Evolutionary conservation across 2,329 filamentous ascomycete genomes (phyloP).

Genomic region (Sodiomyces alkalinus): DNA sequence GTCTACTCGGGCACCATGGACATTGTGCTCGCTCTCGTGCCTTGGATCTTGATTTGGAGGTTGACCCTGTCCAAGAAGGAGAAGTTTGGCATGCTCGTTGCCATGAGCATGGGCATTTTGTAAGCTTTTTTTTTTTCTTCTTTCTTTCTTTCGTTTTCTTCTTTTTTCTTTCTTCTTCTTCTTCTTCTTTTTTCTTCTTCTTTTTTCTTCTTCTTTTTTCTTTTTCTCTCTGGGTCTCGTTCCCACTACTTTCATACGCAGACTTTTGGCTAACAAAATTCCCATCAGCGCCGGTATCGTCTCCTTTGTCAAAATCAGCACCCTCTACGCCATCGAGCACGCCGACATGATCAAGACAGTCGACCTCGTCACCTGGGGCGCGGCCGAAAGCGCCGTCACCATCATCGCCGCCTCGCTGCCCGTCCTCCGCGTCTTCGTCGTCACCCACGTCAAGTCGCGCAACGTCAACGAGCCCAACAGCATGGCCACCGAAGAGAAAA

Average conservation of each 20-base stretch:
- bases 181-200: background rate
- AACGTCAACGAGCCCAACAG: conserved; percentile 1
- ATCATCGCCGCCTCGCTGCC: conserved; percentile 18
- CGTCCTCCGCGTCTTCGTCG: conserved; percentile 14
- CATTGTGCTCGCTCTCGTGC: conserved; percentile 22
- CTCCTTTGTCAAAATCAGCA: conserved; percentile 15
- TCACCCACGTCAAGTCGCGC: conserved; percentile 1
- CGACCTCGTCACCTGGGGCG: conserved; percentile 14
- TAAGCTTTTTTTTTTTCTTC: conserved; percentile 10
- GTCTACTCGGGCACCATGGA: conserved; percentile 21
- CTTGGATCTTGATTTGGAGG: conserved; percentile 24
- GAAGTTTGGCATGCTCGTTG: conserved; percentile 22
- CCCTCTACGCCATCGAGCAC: conserved; percentile 10
- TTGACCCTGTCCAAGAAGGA: conserved; percentile 23
- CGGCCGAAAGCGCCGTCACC: conserved; percentile 13
- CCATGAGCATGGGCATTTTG: conserved; percentile 28
- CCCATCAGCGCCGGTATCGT: conserved; percentile 15
- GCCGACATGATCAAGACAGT: conserved; percentile 10
- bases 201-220: background rate
- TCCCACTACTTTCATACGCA: background rate
- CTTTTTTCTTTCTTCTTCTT: background rate
- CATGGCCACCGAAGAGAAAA: conserved; percentile 5
- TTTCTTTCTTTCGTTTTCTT: background rate
- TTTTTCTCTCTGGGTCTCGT: background rate
- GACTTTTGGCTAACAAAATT: background rate